Percentiles rank a stretch among this genome's conserved stretches.
Evolutionary conservation across 257 asterid genomes (phyloP).

Genomic region (Marsdenia floribunda): DNA sequence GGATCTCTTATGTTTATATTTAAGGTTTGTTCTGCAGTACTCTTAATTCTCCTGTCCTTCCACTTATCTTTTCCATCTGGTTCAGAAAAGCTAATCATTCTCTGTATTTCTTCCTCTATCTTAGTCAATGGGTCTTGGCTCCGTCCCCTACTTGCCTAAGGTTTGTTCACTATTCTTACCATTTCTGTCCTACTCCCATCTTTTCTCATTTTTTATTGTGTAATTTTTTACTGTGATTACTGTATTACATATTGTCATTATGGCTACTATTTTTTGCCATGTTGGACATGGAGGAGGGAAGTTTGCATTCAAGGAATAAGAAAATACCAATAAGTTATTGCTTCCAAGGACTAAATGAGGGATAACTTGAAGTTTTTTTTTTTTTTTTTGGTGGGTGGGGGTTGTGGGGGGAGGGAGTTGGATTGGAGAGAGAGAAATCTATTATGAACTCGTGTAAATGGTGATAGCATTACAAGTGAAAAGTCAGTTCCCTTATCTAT

Average conservation of each 20-base stretch:
- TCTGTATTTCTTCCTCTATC: slow-evolving; percentile 41
- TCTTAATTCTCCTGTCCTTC: slow-evolving; percentile 12
- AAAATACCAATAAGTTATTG: background rate
- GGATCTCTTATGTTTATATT: slow-evolving; percentile 97
- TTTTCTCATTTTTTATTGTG: background rate
- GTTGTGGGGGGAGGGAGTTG: too few relatives aligned
- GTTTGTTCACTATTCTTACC: slow-evolving; percentile 42
- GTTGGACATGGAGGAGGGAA: background rate
- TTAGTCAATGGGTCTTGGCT: slow-evolving; percentile 97
- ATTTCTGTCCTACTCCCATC: background rate
- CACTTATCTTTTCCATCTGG: slow-evolving; percentile 13
- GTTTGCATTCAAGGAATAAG: background rate
- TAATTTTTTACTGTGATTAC: background rate
- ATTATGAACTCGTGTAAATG: too few relatives aligned
- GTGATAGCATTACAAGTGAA: too few relatives aligned
- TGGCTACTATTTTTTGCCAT: background rate
- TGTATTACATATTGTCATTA: background rate
- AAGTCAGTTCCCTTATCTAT: background rate
- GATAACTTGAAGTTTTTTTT: background rate
- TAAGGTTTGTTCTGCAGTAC: slow-evolving; percentile 49
- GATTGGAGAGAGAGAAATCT: background rate
- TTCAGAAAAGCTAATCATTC: slow-evolving; percentile 17
- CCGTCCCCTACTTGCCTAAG: slow-evolving; percentile 98
- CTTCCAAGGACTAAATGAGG: background rate
- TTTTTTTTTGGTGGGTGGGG: too few relatives aligned